These are phyloP conservation scores for Alternaria gansuensis DNA, from an alignment of 2,329 filamentous ascomycete species.

Conservation along the genomic window DNA sequence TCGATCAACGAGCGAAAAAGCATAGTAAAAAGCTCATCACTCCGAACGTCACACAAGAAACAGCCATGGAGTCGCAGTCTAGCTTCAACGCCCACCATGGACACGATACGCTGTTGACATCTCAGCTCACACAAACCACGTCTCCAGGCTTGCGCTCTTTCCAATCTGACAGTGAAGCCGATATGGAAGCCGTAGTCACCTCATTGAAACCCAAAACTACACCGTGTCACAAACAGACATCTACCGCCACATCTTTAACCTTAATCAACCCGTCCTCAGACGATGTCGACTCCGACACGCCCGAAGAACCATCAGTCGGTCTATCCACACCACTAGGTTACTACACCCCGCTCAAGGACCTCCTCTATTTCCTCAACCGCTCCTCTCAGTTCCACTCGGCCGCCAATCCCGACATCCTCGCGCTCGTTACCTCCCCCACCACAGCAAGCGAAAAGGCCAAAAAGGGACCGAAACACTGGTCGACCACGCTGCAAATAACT, in stretches of 20 bases:
- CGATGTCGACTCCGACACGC: constrained; percentile 21
- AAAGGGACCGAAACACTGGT: constrained; percentile 56
- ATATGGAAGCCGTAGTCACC: constrained; percentile 12
- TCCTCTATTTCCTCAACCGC: constrained; percentile 54
- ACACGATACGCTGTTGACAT: constrained; percentile 47
- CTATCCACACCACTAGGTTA: constrained; percentile 55
- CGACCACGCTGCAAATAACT: constrained; percentile 54
- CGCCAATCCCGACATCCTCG: constrained; percentile 56
- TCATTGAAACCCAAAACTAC: constrained; percentile 8
- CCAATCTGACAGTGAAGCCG: constrained; percentile 31
- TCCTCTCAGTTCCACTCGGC: constrained; percentile 47
- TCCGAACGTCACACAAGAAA: constrained; percentile 42
- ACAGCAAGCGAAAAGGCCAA: constrained; percentile 51
- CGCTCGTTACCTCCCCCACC: constrained; percentile 52
- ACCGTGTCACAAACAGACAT: constrained; percentile 12
- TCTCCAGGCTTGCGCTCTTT: constrained; percentile 31
- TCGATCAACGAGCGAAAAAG: constrained; percentile 23
- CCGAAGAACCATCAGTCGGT: constrained; percentile 45
- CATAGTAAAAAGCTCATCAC: constrained; percentile 37
- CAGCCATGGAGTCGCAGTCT: constrained; percentile 35
- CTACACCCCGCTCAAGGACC: constrained; percentile 56
- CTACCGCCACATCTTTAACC: constrained; percentile 14
- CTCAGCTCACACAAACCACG: constrained; percentile 51
- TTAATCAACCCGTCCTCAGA: constrained; percentile 27
- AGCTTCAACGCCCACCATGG: constrained; percentile 23